Conservation (phyloP, 2,329 filamentous ascomycete species). For the Thyridium curvatum region DNA sequence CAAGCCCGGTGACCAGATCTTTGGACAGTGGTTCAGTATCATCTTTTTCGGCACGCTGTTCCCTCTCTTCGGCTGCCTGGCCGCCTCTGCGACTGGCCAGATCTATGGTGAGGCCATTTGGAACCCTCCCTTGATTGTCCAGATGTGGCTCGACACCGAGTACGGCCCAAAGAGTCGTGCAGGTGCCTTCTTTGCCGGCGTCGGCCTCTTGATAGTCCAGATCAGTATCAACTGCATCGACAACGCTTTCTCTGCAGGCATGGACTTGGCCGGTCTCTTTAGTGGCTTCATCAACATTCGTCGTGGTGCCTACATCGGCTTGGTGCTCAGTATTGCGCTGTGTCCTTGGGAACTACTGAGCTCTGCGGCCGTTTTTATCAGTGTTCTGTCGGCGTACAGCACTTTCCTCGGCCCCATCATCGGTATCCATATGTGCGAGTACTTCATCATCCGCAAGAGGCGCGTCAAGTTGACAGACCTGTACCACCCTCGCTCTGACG, state of each 20-base stretch:
- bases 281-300: conserved; percentile 50
- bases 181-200: conserved; percentile 36
- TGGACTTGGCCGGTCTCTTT: conserved; percentile 47
- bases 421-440: conserved; percentile 9
- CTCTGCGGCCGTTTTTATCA: conserved; percentile 37
- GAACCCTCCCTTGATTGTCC: conserved; percentile 34
- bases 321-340: conserved; percentile 34
- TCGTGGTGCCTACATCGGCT: conserved; percentile 42
- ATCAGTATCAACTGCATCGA: conserved; percentile 37
- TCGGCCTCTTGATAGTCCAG: conserved; percentile 36
- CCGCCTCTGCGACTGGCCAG: conserved; percentile 16
- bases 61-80: conserved; percentile 29
- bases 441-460: conserved; percentile 13
- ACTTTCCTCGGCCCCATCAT: conserved; percentile 10
- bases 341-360: conserved; percentile 46
- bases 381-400: conserved; percentile 33
- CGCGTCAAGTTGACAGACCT: conserved; percentile 21
- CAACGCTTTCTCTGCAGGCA: conserved; percentile 44
- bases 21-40: conserved; percentile 29
- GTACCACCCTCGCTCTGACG: conserved; percentile 4
- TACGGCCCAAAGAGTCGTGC: conserved; percentile 27
- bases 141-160: conserved; percentile 25
- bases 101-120: conserved; percentile 29
- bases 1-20: conserved; percentile 30
- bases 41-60: conserved; percentile 30